A percentile compares a stretch with the other conserved stretches of the same genome.
Conservation (phyloP, 2,329 filamentous ascomycete species). For the Simplicillium sp. region DNA sequence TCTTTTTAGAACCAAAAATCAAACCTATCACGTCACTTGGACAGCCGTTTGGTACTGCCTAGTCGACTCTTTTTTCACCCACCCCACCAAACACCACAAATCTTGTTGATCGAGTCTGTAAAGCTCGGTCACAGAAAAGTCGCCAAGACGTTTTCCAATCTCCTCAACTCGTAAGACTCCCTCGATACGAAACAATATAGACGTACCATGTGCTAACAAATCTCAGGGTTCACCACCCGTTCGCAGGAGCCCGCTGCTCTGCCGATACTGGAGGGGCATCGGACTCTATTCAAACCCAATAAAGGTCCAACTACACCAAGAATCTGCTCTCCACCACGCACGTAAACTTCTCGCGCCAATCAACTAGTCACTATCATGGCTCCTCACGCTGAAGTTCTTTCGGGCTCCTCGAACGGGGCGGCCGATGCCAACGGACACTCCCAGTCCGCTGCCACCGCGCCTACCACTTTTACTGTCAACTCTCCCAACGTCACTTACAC, state of each 20-base stretch:
- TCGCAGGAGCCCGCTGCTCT: conserved; percentile 92
- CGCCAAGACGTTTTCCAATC: conserved; percentile 98
- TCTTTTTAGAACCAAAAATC: too few species aligned
- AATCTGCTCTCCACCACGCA: conserved; percentile 13
- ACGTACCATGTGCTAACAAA: background rate
- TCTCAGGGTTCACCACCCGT: conserved; percentile 80
- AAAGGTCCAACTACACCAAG: conserved; percentile 29
- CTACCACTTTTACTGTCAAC: conserved; percentile 72
- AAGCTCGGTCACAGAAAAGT: conserved; percentile 45
- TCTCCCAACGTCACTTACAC: conserved; percentile 92
- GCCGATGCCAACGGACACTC: conserved; percentile 30
- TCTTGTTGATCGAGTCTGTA: conserved; percentile 37
- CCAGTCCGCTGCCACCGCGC: conserved; percentile 39
- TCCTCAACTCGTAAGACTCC: conserved; percentile 81
- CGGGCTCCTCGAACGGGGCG: conserved; percentile 52
- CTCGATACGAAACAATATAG: background rate
- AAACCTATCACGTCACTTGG: too few species aligned
- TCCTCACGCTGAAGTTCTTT: conserved; percentile 68
- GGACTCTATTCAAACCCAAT: conserved; percentile 52
- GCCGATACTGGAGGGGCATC: conserved; percentile 76
- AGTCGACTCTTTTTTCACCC: conserved; percentile 4
- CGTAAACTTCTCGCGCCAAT: conserved; percentile 5
- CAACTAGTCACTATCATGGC: conserved; percentile 57
- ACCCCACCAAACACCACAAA: conserved; percentile 13
- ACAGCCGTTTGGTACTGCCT: background rate